phyloP scores from a whole-genome alignment of 2,329 filamentous ascomycete genomes.

The Trichoderma cornu-damae region DNA sequence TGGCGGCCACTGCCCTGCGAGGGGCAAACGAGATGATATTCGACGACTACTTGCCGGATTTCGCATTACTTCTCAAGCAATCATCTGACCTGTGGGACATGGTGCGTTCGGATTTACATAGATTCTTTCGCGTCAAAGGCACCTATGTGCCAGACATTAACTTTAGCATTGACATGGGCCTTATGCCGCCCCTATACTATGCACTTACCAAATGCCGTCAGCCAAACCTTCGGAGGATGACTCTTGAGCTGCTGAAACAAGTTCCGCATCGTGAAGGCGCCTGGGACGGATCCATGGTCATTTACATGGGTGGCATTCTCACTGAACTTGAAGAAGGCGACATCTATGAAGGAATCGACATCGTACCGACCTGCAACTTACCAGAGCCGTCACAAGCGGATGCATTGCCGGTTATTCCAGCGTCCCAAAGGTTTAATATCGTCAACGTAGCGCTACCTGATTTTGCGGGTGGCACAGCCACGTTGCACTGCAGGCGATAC shows the following conservation, averaged over 20 bases:
- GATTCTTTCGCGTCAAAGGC: neutral
- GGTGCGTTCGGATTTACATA: neutral
- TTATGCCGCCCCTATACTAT: constrained; percentile 31
- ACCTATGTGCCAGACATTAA: neutral
- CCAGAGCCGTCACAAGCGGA: neutral
- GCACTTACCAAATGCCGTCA: constrained; percentile 31
- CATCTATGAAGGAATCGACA: constrained; percentile 2
- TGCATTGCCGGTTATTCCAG: neutral
- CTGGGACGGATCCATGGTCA: constrained; percentile 23
- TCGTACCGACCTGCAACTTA: constrained; percentile 1
- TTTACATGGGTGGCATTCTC: constrained; percentile 20
- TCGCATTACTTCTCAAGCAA: constrained; percentile 8
- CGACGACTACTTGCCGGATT: neutral
- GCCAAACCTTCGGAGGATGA: constrained; percentile 28
- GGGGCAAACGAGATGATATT: constrained; percentile 17
- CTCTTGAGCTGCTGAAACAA: constrained; percentile 22
- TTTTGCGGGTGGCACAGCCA: neutral
- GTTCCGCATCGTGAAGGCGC: constrained; percentile 25
- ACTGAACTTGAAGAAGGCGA: constrained; percentile 17
- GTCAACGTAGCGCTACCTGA: constrained; percentile 16
- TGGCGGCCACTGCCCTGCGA: constrained; percentile 12
- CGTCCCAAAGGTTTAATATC: neutral
- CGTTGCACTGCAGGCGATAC: constrained; percentile 1
- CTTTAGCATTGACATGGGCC: constrained; percentile 29
- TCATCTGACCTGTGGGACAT: neutral